Conservation (phyloP, 75 land plant species). For the Larix kaempferi region DNA sequence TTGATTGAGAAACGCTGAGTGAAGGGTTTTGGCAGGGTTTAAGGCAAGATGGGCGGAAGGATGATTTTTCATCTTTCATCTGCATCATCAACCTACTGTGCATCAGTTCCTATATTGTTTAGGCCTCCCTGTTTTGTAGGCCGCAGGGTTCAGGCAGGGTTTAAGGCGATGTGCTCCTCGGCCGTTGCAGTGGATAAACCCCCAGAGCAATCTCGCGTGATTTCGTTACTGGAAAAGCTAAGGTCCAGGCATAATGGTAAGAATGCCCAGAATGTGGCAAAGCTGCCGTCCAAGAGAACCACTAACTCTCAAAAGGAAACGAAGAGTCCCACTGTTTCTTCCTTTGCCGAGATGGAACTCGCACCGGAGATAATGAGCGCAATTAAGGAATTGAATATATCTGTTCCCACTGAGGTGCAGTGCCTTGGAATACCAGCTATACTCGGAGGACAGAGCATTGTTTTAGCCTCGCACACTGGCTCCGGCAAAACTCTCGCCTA, state of each 20-base stretch:
- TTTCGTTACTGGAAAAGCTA: constrained; percentile 37
- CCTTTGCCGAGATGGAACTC: constrained; percentile 72
- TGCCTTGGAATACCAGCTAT: constrained; percentile 76
- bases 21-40: background rate
- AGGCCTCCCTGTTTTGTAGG: background rate
- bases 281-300: background rate
- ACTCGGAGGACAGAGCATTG: constrained; percentile 67
- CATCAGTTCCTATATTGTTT: background rate
- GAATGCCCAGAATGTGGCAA: constrained; percentile 17
- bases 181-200: background rate
- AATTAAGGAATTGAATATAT: constrained; percentile 58
- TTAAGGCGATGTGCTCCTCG: background rate
- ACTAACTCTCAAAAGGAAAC: background rate
- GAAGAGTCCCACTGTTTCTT: constrained; percentile 14
- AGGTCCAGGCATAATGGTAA: constrained; percentile 49
- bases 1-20: too few relatives aligned
- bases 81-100: background rate
- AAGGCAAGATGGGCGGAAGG: background rate
- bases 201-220: background rate
- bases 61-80: background rate
- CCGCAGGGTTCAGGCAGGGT: constrained; percentile 1
- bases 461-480: constrained; percentile 94
- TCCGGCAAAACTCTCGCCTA: constrained; percentile 96
- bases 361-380: constrained; percentile 61
- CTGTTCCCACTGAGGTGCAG: constrained; percentile 90